Percentiles rank a stretch among this genome's conserved stretches.
Conservation (phyloP, 1,139 yeast species). For the Protomyces inundatus region DNA sequence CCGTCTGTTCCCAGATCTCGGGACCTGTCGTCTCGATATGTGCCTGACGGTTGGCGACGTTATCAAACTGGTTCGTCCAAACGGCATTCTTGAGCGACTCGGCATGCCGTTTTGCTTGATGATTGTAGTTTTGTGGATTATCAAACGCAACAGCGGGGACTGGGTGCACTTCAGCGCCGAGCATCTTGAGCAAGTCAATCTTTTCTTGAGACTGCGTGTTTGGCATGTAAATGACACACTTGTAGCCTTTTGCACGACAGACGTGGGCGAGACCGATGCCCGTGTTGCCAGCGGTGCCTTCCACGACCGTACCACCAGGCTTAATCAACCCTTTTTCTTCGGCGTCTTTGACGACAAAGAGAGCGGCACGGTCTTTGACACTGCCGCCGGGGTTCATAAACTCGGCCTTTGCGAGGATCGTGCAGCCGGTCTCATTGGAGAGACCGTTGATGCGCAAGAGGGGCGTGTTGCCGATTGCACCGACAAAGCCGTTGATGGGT, state of each 20-base stretch:
- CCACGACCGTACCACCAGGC: constrained; percentile 68
- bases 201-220: constrained; percentile 71
- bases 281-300: constrained; percentile 75
- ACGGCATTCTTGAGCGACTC: constrained; percentile 68
- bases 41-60: constrained; percentile 78
- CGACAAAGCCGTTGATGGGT: constrained; percentile 51
- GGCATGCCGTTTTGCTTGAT: constrained; percentile 75
- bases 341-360: constrained; percentile 71
- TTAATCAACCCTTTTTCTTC: constrained; percentile 60
- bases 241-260: constrained; percentile 75
- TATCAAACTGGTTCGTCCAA: constrained; percentile 91
- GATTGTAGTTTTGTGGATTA: constrained; percentile 56
- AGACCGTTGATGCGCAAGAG: constrained; percentile 59
- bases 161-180: constrained; percentile 83
- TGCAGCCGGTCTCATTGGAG: constrained; percentile 60
- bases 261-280: constrained; percentile 89
- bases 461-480: constrained; percentile 86
- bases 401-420: constrained; percentile 83
- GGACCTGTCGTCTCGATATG: constrained; percentile 92
- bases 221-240: constrained; percentile 84
- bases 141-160: constrained; percentile 84
- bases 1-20: constrained; percentile 81
- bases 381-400: constrained; percentile 94
- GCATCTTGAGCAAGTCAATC: constrained; percentile 61
- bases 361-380: constrained; percentile 86